Conservation (phyloP, 306 rosid species). For the Vicia sativa region DNA sequence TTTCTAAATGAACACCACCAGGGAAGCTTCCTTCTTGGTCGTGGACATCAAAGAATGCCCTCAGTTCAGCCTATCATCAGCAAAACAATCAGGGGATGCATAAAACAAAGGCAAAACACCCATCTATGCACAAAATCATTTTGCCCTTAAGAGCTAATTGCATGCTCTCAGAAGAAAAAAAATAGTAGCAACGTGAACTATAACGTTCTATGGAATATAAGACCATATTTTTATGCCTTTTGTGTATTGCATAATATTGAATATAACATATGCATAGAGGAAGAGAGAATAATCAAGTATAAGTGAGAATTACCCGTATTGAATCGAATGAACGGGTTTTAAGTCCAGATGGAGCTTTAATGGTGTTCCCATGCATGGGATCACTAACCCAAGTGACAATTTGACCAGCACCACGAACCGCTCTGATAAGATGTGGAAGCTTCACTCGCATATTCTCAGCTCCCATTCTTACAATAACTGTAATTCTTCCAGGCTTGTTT, state of each 20-base stretch:
- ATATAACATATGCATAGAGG: background rate
- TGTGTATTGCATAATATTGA: constrained; percentile 3
- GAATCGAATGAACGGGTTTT: constrained; percentile 61
- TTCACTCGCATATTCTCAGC: constrained; percentile 65
- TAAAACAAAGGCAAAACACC: too few relatives aligned
- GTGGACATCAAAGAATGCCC: constrained; percentile 63
- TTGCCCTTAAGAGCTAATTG: constrained; percentile 21
- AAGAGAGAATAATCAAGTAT: constrained; percentile 17
- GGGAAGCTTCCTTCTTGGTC: constrained; percentile 61
- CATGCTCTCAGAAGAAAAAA: background rate
- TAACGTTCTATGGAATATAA: background rate
- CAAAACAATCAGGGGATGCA: constrained; percentile 11
- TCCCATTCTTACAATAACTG: constrained; percentile 61
- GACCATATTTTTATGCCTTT: constrained; percentile 21
- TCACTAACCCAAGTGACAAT: constrained; percentile 65
- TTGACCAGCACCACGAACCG: constrained; percentile 58
- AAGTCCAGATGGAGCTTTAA: constrained; percentile 62
- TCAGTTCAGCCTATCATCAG: constrained; percentile 52
- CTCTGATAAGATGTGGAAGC: constrained; percentile 59
- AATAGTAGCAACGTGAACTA: background rate
- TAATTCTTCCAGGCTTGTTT: constrained; percentile 61
- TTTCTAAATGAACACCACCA: constrained; percentile 60
- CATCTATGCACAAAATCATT: too few relatives aligned
- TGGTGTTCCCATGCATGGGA: constrained; percentile 66
- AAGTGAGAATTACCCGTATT: constrained; percentile 49